phyloP scores from a whole-genome alignment of 495 filamentous ascomycete species.

The Penicillium taxi region DNA sequence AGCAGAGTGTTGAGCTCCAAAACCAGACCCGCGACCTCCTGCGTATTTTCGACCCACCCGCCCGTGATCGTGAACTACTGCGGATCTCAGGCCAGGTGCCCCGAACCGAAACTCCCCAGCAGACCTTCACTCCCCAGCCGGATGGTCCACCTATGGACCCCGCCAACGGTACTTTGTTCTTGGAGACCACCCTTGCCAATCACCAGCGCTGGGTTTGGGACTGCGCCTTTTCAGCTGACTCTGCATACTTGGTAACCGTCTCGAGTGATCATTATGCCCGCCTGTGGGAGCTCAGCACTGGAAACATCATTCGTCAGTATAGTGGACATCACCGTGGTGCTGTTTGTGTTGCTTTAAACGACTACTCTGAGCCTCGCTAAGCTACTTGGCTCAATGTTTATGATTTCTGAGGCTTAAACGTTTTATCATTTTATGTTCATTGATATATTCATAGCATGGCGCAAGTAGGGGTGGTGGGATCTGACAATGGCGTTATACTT shows the following conservation, averaged over 20 bases:
- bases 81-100: slow-evolving; percentile 20
- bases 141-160: slow-evolving; percentile 42
- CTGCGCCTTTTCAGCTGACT: slow-evolving; percentile 95
- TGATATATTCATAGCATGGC: slow-evolving; percentile 14
- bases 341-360: slow-evolving; percentile 93
- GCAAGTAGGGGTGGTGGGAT: slow-evolving; percentile 4
- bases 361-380: slow-evolving; percentile 72
- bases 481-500: no score
- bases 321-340: slow-evolving; percentile 94
- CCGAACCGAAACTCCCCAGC: slow-evolving; percentile 26
- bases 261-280: slow-evolving; percentile 95
- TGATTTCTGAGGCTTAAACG: background rate
- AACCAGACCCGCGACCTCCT: slow-evolving; percentile 17
- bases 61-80: slow-evolving; percentile 17
- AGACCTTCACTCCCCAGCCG: slow-evolving; percentile 32
- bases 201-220: slow-evolving; percentile 99
- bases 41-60: slow-evolving; percentile 19
- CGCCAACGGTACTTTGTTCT: slow-evolving; percentile 51
- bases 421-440: background rate
- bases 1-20: slow-evolving; percentile 2
- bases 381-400: background rate
- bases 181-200: slow-evolving; percentile 84
- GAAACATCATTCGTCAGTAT: slow-evolving; percentile 92
- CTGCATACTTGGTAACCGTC: slow-evolving; percentile 94
- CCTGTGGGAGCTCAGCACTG: slow-evolving; percentile 82